phyloP scores from a whole-genome alignment of 139 green algal species.

The Mychonastes homosphaera region DNA sequence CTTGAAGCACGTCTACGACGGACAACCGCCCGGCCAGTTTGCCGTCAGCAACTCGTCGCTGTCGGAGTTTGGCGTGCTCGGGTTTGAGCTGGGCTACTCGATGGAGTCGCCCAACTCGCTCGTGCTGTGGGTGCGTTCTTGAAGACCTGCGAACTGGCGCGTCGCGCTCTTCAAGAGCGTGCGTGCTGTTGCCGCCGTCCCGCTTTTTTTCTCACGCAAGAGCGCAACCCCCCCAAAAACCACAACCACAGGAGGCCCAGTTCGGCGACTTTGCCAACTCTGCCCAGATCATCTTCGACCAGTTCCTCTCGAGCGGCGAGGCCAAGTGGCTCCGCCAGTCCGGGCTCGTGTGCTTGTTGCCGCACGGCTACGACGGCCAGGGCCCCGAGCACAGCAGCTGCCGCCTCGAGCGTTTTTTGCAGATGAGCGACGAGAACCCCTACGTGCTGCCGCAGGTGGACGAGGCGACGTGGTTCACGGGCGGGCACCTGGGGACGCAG shows the following conservation, averaged over 20 bases:
- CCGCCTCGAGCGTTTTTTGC: slow-evolving; percentile 89
- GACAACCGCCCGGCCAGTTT: slow-evolving; percentile 62
- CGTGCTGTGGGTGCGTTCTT: slow-evolving; percentile 86
- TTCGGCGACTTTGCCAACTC: slow-evolving; percentile 98
- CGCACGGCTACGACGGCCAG: slow-evolving; percentile 96
- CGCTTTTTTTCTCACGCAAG: too few species aligned
- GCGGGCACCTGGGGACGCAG: slow-evolving; percentile 72
- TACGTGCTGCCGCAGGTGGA: slow-evolving; percentile 73
- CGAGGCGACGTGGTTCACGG: slow-evolving; percentile 67
- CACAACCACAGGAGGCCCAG: slow-evolving; percentile 85
- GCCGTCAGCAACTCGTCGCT: slow-evolving; percentile 72
- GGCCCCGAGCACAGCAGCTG: slow-evolving; percentile 85
- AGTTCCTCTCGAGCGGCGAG: slow-evolving; percentile 89
- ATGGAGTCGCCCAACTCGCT: slow-evolving; percentile 96
- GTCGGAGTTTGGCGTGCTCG: slow-evolving; percentile 91
- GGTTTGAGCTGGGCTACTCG: slow-evolving; percentile 96
- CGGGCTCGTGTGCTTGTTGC: slow-evolving; percentile 78
- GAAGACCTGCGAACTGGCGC: too few species aligned
- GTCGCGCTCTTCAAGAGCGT: too few species aligned
- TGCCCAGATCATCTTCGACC: slow-evolving; percentile 90
- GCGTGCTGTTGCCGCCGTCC: too few species aligned
- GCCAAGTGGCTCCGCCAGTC: slow-evolving; percentile 88
- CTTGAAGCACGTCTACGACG: slow-evolving; percentile 66
- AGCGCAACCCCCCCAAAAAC: too few species aligned
- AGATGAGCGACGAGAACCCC: slow-evolving; percentile 87